Evolutionary conservation across 768 basidiomycete genomes (phyloP), one percentile per base, ranked within the genome.

Genomic region (Russula brevipes): DNA sequence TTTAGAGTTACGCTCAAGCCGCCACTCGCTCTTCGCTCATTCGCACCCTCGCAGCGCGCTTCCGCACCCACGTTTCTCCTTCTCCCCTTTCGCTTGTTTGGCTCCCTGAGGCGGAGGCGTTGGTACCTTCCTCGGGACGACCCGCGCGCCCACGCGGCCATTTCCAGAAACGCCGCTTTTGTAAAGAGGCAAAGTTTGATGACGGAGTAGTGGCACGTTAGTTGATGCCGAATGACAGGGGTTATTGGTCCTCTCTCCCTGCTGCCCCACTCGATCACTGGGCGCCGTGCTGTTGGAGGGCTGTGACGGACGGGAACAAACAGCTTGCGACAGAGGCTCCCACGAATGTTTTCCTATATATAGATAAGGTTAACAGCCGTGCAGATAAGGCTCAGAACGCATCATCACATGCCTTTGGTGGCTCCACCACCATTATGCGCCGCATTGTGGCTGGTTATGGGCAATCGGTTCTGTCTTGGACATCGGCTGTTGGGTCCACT

Each of bases 91-190:
- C n/a, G 30, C 49, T 35, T n/a, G 42, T n/a, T 44, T 33, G 41
- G 16, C n/a, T 33, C 30, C 57, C 10, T 2, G 47, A 42, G 49
- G 31, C 30, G 17, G 16, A 24, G 2, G 9, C n/a, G 12, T 10
- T 4, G 31, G 5, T 36, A 39, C 49, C 35, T 46, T n/a, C 10
- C 47, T 52, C 47, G 61, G 42, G 12, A 58, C 5, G 42, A 12
- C 50, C 61, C 35, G 36, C 19, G 33, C 36, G 5, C 55, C 31
- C 12, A 42, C 36, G 39, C n/a, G 19, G 16, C 55, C 61, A 39
- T 53, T 63, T 57, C 35, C 35, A n/a, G 44, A 52, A 12, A 53
- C 50, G 61, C 56, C 61, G 61, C 51, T 39, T 12, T 30, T 19
- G 45, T 24, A 33, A 11, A 5, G 14, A 9, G 39, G 46, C 38